These are phyloP conservation scores for Irpex sp. DNA, from an alignment of 1,284 basidiomycete genomes.

Conservation along the genomic window DNA sequence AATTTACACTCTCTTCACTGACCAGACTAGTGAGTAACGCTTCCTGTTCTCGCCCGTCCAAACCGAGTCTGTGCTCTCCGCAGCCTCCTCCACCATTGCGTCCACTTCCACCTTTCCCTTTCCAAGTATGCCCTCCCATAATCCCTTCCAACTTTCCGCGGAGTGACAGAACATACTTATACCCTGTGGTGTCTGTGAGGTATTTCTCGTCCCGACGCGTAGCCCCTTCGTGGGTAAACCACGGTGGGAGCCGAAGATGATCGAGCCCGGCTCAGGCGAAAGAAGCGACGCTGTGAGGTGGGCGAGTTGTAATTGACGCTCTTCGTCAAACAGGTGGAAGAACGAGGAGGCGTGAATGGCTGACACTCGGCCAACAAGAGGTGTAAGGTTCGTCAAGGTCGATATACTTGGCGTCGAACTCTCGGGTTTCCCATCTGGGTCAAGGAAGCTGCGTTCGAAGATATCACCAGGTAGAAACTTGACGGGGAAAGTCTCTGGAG, in stretches of 20 bases:
- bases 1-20: too few species aligned
- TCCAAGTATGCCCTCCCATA: conserved; percentile 42
- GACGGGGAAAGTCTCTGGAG: conserved; percentile 37
- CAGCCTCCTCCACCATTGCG: too few species aligned
- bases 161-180: conserved; percentile 28
- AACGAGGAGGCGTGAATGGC: conserved; percentile 45
- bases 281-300: neutral
- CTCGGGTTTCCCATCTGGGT: neutral
- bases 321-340: conserved; percentile 50
- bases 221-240: conserved; percentile 24
- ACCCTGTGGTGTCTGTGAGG: neutral
- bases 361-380: conserved; percentile 40
- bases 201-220: neutral
- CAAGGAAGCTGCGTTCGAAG: conserved; percentile 36
- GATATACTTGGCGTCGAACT: conserved; percentile 17
- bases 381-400: conserved; percentile 35
- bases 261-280: conserved; percentile 30
- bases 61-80: too few species aligned
- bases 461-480: conserved; percentile 46
- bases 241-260: conserved; percentile 33
- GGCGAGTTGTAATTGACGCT: conserved; percentile 30
- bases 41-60: too few species aligned
- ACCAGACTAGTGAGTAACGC: too few species aligned
- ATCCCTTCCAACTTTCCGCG: conserved; percentile 36
- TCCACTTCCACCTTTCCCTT: conserved; percentile 33